phyloP scores from a whole-genome alignment of 176 grass and related monocot genomes.

The Phragmites australis region DNA sequence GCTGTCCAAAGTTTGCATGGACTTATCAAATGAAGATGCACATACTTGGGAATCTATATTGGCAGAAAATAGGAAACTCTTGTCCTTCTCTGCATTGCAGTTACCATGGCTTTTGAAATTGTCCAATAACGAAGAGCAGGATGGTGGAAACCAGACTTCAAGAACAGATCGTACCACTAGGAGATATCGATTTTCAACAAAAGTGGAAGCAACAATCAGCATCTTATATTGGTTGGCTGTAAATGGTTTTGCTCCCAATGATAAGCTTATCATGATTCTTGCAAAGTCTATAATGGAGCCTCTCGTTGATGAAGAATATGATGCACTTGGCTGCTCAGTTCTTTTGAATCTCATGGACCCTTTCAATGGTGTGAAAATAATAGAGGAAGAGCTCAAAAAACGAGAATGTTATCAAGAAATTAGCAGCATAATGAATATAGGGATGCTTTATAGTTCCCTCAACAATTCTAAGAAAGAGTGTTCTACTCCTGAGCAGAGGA shows the following conservation, averaged over 20 bases:
- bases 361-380: slow-evolving; percentile 80
- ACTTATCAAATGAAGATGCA: slow-evolving; percentile 55
- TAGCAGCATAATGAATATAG: slow-evolving; percentile 84
- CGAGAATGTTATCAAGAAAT: slow-evolving; percentile 82
- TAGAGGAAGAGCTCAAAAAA: slow-evolving; percentile 82
- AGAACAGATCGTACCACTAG: slow-evolving; percentile 43
- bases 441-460: slow-evolving; percentile 88
- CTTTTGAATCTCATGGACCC: slow-evolving; percentile 90
- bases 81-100: slow-evolving; percentile 68
- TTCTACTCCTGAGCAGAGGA: slow-evolving; percentile 74
- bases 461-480: slow-evolving; percentile 87
- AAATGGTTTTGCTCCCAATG: slow-evolving; percentile 68
- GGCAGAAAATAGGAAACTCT: slow-evolving; percentile 65
- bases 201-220: slow-evolving; percentile 56
- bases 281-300: slow-evolving; percentile 74
- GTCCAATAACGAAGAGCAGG: slow-evolving; percentile 49
- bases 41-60: slow-evolving; percentile 51
- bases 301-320: slow-evolving; percentile 70
- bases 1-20: slow-evolving; percentile 65
- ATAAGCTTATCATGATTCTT: slow-evolving; percentile 74
- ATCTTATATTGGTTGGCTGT: slow-evolving; percentile 73
- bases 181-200: slow-evolving; percentile 55
- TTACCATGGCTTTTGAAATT: slow-evolving; percentile 90
- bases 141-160: slow-evolving; percentile 46
- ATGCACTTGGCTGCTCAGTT: slow-evolving; percentile 69